A percentile compares a stretch with the other conserved stretches of the same genome.
These are phyloP conservation scores for Coemansia sp. DNA, from an alignment of 192 early-diverging fungal species.

Conservation along the genomic window DNA sequence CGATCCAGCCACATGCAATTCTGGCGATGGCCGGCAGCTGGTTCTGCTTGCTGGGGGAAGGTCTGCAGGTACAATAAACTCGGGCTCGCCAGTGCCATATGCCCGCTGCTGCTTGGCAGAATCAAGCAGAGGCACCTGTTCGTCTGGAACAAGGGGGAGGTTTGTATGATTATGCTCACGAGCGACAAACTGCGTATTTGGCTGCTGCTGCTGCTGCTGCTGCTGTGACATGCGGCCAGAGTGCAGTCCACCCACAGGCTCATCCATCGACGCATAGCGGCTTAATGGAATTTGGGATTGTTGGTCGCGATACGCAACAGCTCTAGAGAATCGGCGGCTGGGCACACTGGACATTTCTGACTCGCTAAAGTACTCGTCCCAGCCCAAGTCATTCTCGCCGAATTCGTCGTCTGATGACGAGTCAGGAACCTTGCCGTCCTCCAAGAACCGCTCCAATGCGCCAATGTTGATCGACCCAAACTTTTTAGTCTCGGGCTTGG, in stretches of 20 bases:
- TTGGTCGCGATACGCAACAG: too few species aligned
- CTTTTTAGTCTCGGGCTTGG: constrained; percentile 12
- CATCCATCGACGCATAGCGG: background rate
- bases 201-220: too few species aligned
- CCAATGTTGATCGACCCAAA: constrained; percentile 44
- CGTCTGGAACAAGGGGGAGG: constrained; percentile 9
- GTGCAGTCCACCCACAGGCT: background rate
- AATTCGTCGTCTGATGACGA: constrained; percentile 36
- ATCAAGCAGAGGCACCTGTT: constrained; percentile 29
- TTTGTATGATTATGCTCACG: too few species aligned
- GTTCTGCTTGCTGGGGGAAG: constrained; percentile 6
- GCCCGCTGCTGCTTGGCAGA: constrained; percentile 7
- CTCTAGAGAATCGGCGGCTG: constrained; percentile 1
- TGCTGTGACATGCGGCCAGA: too few species aligned
- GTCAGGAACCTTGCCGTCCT: constrained; percentile 40
- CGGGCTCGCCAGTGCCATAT: constrained; percentile 7
- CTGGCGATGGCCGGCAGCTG: background rate
- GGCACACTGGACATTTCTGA: constrained; percentile 6
- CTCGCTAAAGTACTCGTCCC: constrained; percentile 31
- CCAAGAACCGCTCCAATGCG: constrained; percentile 43
- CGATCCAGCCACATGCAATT: background rate
- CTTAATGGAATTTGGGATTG: background rate
- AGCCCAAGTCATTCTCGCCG: constrained; percentile 17
- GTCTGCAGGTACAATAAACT: constrained; percentile 36
- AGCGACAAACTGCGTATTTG: too few species aligned